These are phyloP conservation scores for Kwoniella heveanensis DNA, from an alignment of 768 basidiomycete species.

Conservation along the genomic window DNA sequence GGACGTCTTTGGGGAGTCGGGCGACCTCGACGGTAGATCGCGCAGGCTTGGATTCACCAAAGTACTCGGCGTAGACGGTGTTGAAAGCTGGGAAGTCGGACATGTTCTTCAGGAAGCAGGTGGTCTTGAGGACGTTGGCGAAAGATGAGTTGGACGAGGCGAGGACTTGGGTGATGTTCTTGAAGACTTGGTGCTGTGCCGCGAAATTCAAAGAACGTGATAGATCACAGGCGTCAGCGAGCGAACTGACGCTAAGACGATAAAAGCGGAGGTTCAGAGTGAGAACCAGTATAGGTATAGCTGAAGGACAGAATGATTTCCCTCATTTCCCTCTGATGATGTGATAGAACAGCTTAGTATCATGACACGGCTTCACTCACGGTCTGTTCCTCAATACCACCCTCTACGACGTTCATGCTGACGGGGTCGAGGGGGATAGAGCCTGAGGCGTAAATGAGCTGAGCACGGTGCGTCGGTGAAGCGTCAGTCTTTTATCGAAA, in stretches of 20 bases:
- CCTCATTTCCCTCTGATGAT: too few species aligned
- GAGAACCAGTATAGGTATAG: too few species aligned
- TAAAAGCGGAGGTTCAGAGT: too few species aligned
- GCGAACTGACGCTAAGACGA: too few species aligned
- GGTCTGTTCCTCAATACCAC: slow-evolving; percentile 74
- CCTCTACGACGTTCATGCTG: slow-evolving; percentile 73
- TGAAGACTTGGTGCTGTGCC: slow-evolving; percentile 74
- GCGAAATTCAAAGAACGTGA: neutral
- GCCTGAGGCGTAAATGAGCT: slow-evolving; percentile 82
- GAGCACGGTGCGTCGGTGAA: too few species aligned
- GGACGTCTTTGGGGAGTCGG: slow-evolving; percentile 82
- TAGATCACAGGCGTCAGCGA: neutral
- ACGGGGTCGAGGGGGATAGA: slow-evolving; percentile 79
- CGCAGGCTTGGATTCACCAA: slow-evolving; percentile 89
- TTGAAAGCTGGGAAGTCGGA: slow-evolving; percentile 84
- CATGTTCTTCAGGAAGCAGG: slow-evolving; percentile 92
- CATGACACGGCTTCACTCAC: too few species aligned
- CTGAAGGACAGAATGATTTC: too few species aligned
- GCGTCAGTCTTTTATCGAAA: too few species aligned
- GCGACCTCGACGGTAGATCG: slow-evolving; percentile 82
- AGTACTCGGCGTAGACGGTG: slow-evolving; percentile 76
- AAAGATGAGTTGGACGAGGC: slow-evolving; percentile 77
- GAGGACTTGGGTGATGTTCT: slow-evolving; percentile 80
- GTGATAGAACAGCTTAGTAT: too few species aligned
- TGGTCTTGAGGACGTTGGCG: slow-evolving; percentile 85